Base-by-base conservation (phyloP, 2,329 filamentous ascomycete species). In the Ophiostoma novo-ulmi region DNA sequence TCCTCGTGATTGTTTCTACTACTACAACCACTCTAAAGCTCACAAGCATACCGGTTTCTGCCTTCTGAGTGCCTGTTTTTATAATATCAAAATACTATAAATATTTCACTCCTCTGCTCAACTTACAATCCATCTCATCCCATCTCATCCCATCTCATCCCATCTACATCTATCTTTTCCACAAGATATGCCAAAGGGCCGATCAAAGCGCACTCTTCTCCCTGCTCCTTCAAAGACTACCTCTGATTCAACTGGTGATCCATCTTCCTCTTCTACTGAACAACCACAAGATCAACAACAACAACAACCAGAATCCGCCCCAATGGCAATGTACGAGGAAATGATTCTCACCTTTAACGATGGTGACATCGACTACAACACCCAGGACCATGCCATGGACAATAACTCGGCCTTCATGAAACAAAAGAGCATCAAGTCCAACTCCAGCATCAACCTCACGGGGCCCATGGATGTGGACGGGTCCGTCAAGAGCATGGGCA, bases 391-490 rank as follows among this genome's bases (percentile, higher is more conserved):
- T 39, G 26, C 35, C 63, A 55, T 35, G 22, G 71, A 69, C 65
- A 39, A 35, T 36, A 22, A 17, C n/a, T 5, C 20, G 8, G 20
- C 35, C 36, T 36, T 65, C 36, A 8, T 20, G 14, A 65, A 22
- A 69, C 79, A 78, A 71, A 80, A 78, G 20, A 80, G 78, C 73
- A 81, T 84, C 75, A 79, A 79, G 73, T 82, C 80, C 68, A 82
- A 83, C 48, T 75, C 78, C 20, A 77, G 80, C 48, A 73, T 84
- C 70, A 75, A 78, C 35, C 77, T 84, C 6, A 74, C 76, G 3
- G 83, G 83, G 0, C 83, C 83, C 10, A 76, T 84, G 72, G 82
- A 85, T 71, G 80, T 86, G 26, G 78, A 79, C 35, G 81, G 82
- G 13, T 83, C 81, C 3, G 81, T 86, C 74, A 80, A 80, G 73